Conservation (phyloP, 2,329 filamentous ascomycete genomes). For the Fonsecaea erecta region DNA sequence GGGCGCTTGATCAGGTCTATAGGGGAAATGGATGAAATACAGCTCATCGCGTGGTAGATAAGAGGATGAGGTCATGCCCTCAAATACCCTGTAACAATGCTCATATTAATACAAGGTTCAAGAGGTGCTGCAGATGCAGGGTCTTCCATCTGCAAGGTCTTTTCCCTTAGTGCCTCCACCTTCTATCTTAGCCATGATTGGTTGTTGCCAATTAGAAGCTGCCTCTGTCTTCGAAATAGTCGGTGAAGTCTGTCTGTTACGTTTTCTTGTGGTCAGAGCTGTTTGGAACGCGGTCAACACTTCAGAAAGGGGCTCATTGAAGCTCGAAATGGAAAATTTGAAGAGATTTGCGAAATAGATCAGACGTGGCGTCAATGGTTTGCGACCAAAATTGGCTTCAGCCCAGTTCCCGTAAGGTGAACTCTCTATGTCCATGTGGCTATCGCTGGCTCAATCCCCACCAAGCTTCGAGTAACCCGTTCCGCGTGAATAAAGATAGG, state of each 20-base stretch:
- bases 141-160: conserved; percentile 8
- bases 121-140: neutral
- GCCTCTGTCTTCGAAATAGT: neutral
- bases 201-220: neutral
- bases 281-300: neutral
- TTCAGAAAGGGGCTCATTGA: neutral
- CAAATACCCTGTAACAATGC: neutral
- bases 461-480: neutral
- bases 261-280: neutral
- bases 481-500: neutral
- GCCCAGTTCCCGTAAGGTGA: neutral
- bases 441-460: neutral
- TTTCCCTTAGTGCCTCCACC: neutral
- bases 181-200: neutral
- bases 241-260: neutral
- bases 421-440: neutral
- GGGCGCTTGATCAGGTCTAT: neutral
- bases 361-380: neutral
- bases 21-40: neutral
- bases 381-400: neutral
- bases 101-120: neutral
- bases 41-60: neutral
- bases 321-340: neutral
- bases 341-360: neutral
- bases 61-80: neutral